Evolutionary conservation across 2,329 filamentous ascomycete species (phyloP).

Genomic region (Diaporthe sp.): DNA sequence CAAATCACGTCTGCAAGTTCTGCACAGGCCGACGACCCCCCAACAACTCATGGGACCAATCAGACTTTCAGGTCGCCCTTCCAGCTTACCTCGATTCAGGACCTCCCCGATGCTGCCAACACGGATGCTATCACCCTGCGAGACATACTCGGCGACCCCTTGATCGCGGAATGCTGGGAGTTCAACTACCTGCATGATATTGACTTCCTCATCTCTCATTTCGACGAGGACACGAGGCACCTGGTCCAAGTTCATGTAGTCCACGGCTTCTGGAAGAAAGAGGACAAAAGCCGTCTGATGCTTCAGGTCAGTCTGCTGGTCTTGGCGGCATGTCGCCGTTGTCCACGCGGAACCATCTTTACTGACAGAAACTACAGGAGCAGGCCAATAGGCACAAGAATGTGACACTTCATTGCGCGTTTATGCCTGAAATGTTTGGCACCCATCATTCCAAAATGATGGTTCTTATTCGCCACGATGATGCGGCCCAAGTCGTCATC

Average conservation of each 20-base stretch:
- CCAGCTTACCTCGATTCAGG: slow-evolving; percentile 75
- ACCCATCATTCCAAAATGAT: slow-evolving; percentile 92
- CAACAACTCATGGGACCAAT: neutral
- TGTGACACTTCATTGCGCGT: slow-evolving; percentile 77
- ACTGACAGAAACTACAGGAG: slow-evolving; percentile 56
- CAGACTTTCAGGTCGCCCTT: slow-evolving; percentile 69
- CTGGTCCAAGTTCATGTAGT: slow-evolving; percentile 65
- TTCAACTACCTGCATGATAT: slow-evolving; percentile 76
- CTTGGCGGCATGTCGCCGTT: neutral
- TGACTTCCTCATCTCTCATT: slow-evolving; percentile 63
- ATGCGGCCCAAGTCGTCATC: slow-evolving; percentile 81
- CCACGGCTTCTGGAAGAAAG: slow-evolving; percentile 74
- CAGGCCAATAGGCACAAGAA: slow-evolving; percentile 72
- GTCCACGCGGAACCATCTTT: neutral
- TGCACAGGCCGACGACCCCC: neutral
- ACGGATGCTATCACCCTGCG: slow-evolving; percentile 71
- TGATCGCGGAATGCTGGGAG: slow-evolving; percentile 78
- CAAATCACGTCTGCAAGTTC: neutral
- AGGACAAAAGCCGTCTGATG: slow-evolving; percentile 66
- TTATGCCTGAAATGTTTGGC: slow-evolving; percentile 85
- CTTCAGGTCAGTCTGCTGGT: slow-evolving; percentile 62
- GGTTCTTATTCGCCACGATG: slow-evolving; percentile 81
- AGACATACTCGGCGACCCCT: slow-evolving; percentile 78
- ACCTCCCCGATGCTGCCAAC: slow-evolving; percentile 70
- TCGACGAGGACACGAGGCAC: slow-evolving; percentile 61